Conservation (phyloP, 2,329 filamentous ascomycete species). For the Cytospora leucostoma region DNA sequence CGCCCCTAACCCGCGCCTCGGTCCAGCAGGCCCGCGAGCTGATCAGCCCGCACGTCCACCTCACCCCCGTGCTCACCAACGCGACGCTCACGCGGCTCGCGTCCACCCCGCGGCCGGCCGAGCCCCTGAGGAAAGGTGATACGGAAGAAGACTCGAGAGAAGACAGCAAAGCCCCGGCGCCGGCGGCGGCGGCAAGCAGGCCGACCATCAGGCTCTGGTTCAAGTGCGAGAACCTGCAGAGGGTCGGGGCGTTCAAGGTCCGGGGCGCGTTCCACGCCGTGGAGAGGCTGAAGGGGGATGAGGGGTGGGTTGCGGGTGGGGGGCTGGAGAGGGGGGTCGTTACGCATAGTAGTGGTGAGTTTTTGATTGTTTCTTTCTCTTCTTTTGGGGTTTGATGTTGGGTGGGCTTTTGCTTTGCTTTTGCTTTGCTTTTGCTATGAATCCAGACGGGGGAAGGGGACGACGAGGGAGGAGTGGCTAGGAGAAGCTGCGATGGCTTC, state of each 20-base stretch:
- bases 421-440: no score
- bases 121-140: slow-evolving; percentile 54
- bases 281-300: slow-evolving; percentile 63
- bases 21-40: slow-evolving; percentile 71
- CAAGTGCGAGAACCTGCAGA: slow-evolving; percentile 94
- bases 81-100: slow-evolving; percentile 73
- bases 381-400: slow-evolving; percentile 9
- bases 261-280: slow-evolving; percentile 89
- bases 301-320: slow-evolving; percentile 61
- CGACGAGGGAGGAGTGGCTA: no score
- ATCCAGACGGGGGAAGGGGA: no score
- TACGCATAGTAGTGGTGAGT: slow-evolving; percentile 82
- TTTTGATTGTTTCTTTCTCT: slow-evolving; percentile 26
- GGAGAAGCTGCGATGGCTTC: no score
- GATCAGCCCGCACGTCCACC: slow-evolving; percentile 76
- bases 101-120: slow-evolving; percentile 64
- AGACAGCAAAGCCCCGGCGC: no score
- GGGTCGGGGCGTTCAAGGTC: slow-evolving; percentile 89
- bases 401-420: neutral
- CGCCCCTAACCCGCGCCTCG: slow-evolving; percentile 70
- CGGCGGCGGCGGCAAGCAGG: no score
- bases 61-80: slow-evolving; percentile 81
- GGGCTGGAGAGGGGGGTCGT: slow-evolving; percentile 71
- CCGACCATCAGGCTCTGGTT: slow-evolving; percentile 79
- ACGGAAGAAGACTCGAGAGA: no score